A percentile compares a stretch with the other conserved stretches of the same genome.
Conservation (phyloP, 78 protist species). For the Dictyostelium intermedium region DNA sequence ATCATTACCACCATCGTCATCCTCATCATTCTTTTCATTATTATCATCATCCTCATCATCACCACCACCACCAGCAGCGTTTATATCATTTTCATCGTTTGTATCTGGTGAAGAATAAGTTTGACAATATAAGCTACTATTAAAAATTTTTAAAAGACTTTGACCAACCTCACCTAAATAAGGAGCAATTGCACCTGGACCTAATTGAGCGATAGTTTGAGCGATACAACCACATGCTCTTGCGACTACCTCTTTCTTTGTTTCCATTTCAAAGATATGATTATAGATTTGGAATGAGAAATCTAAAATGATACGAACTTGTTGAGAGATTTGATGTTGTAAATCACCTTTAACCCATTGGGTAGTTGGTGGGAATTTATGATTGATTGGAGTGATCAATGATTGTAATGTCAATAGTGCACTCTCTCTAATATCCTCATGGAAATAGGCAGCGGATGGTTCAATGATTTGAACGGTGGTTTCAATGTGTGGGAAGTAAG, state of each 20-base stretch:
- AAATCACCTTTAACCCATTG: constrained; percentile 45
- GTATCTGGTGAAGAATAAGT: constrained; percentile 17
- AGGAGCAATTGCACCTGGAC: constrained; percentile 59
- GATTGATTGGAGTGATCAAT: neutral
- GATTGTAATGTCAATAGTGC: constrained; percentile 4
- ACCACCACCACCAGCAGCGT: neutral
- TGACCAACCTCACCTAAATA: constrained; percentile 6
- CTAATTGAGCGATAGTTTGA: neutral
- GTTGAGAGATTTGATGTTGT: neutral
- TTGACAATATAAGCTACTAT: constrained; percentile 32
- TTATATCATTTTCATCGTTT: neutral
- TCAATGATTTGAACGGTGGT: neutral
- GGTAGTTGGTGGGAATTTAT: neutral
- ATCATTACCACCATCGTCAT: neutral
- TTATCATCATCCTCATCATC: neutral
- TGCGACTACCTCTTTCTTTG: constrained; percentile 20
- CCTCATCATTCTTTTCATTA: neutral
- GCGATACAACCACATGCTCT: constrained; percentile 31
- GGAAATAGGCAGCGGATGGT: neutral
- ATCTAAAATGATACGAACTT: neutral
- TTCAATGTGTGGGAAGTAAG: constrained; percentile 2
- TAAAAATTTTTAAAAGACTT: neutral
- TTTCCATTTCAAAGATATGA: neutral
- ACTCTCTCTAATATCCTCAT: constrained; percentile 41
- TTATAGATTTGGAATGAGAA: constrained; percentile 52